A percentile compares a stretch with the other conserved stretches of the same genome.
Evolutionary conservation across 192 early-diverging fungal species (phyloP).

Genomic region (Ambispora gerdemannii): DNA sequence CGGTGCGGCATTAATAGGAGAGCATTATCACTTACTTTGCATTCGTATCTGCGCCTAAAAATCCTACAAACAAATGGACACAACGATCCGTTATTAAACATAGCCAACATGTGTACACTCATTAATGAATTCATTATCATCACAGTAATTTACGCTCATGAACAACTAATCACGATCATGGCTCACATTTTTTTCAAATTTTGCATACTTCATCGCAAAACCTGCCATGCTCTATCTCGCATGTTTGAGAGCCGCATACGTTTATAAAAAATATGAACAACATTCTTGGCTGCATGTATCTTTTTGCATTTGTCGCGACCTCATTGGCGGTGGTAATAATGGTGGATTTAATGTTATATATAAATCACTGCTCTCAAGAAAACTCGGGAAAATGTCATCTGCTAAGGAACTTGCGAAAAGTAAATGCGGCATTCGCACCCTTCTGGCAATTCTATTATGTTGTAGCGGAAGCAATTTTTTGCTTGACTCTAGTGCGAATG

Average conservation of each 20-base stretch:
- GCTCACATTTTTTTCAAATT: background rate
- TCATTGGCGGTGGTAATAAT: background rate
- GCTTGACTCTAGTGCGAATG: background rate
- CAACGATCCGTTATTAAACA: background rate
- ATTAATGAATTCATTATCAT: background rate
- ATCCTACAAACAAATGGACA: background rate
- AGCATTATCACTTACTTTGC: background rate
- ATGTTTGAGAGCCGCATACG: background rate
- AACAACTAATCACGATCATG: background rate
- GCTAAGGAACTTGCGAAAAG: background rate
- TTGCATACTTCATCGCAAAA: background rate
- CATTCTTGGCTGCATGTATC: background rate
- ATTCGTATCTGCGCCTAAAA: background rate
- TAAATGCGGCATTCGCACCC: background rate
- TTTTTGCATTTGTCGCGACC: background rate
- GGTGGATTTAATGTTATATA: background rate
- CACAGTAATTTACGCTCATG: background rate
- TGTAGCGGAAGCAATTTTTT: background rate
- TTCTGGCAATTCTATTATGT: background rate
- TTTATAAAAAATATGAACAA: background rate
- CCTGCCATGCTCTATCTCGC: background rate
- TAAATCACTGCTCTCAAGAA: background rate
- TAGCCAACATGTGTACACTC: background rate
- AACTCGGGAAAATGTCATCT: background rate
- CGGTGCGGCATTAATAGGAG: background rate